Evolutionary conservation across 2,329 filamentous ascomycete genomes (phyloP).

Genomic region (Scedosporium dehoogii): DNA sequence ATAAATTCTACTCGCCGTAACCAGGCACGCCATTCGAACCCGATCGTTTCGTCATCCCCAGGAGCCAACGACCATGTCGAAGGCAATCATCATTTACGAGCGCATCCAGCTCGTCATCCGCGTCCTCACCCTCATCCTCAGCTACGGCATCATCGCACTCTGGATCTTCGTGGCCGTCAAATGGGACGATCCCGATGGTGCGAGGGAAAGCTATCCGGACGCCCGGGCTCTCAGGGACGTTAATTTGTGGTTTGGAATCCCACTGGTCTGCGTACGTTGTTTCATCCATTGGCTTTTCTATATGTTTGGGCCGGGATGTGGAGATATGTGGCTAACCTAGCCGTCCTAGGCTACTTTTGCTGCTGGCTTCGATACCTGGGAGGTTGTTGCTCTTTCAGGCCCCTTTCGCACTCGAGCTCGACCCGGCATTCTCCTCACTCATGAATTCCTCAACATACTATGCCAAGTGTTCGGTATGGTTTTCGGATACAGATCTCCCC

Average conservation of each 20-base stretch:
- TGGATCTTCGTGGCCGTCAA: background rate
- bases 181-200: background rate
- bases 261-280: background rate
- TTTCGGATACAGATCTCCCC: background rate
- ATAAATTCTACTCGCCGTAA: background rate
- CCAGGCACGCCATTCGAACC: background rate
- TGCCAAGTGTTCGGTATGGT: background rate
- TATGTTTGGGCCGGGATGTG: background rate
- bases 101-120: background rate
- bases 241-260: background rate
- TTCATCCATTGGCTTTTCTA: background rate
- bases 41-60: background rate
- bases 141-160: background rate
- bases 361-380: background rate
- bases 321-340: background rate
- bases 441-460: background rate
- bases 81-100: background rate
- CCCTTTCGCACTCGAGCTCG: background rate
- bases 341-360: background rate
- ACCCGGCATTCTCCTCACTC: background rate
- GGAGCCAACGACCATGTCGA: background rate
- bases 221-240: background rate
- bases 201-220: background rate
- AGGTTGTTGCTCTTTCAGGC: background rate
- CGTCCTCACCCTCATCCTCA: background rate